Percentiles rank a stretch among this genome's conserved stretches.
phyloP scores from a whole-genome alignment of 2,329 filamentous ascomycete genomes.

The Cladophialophora yegresii region DNA sequence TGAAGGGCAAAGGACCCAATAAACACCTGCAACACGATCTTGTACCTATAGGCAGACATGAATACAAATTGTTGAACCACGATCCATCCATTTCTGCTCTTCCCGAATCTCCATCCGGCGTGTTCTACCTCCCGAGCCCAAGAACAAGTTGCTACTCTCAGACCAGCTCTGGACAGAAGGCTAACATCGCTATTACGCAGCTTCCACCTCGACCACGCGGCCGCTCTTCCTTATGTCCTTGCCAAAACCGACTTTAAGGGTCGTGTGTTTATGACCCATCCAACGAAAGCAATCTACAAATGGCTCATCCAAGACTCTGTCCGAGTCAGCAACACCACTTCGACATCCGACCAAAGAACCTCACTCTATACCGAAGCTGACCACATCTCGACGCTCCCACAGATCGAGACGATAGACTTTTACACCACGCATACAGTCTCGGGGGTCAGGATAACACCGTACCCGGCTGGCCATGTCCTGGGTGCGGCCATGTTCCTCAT shows the following conservation, averaged over 20 bases:
- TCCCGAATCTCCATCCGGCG: slow-evolving; percentile 8
- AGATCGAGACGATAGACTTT: slow-evolving; percentile 97
- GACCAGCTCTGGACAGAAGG: slow-evolving; percentile 22
- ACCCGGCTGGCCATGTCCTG: slow-evolving; percentile 95
- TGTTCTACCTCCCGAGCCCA: slow-evolving; percentile 2
- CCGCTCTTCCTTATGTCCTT: slow-evolving; percentile 94
- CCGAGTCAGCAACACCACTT: slow-evolving; percentile 73
- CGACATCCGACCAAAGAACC: slow-evolving; percentile 63
- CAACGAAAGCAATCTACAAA: slow-evolving; percentile 99
- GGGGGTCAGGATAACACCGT: slow-evolving; percentile 93
- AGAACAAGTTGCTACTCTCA: neutral
- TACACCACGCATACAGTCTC: slow-evolving; percentile 97
- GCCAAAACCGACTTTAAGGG: slow-evolving; percentile 98
- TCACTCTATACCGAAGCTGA: slow-evolving; percentile 92
- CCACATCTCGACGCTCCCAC: slow-evolving; percentile 86
- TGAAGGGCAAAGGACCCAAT: neutral
- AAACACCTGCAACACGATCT: slow-evolving; percentile 6
- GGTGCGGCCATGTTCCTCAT: slow-evolving; percentile 98
- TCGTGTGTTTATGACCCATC: slow-evolving; percentile 98
- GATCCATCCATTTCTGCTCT: slow-evolving; percentile 16
- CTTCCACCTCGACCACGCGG: slow-evolving; percentile 99
- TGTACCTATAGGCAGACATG: slow-evolving; percentile 32
- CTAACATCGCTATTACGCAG: slow-evolving; percentile 54
- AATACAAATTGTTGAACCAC: slow-evolving; percentile 36
- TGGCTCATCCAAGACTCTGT: slow-evolving; percentile 98